These are phyloP conservation scores for Gnaphalium uliginosum DNA, from an alignment of 129 eudicot species.

Conservation along the genomic window DNA sequence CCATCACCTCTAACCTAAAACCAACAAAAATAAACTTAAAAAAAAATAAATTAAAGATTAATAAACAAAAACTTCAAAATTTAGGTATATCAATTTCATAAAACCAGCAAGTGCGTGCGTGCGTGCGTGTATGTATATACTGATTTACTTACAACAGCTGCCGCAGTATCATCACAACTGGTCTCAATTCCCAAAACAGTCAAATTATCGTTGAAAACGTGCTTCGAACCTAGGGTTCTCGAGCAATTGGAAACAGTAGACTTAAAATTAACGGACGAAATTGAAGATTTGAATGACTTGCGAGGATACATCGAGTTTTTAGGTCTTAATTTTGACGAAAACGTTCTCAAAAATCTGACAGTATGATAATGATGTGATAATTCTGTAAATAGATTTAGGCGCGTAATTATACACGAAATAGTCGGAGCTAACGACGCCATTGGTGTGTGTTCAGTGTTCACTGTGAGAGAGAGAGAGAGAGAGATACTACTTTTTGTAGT, in stretches of 20 bases:
- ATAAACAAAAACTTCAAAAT: not conserved
- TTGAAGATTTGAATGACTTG: constrained; percentile 25
- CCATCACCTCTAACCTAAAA: constrained; percentile 82
- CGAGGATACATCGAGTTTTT: constrained; percentile 7
- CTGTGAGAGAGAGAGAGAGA: not conserved
- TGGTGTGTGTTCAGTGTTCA: not conserved
- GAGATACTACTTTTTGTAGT: not conserved
- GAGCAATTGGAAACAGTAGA: constrained; percentile 27
- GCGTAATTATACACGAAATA: constrained; percentile 48
- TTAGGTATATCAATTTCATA: constrained; percentile 6
- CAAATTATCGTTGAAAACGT: constrained; percentile 38
- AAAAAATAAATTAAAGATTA: not conserved
- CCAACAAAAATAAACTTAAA: constrained; percentile 17
- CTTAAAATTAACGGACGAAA: constrained; percentile 13
- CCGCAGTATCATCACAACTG: constrained; percentile 93
- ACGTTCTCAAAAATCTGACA: constrained; percentile 25
- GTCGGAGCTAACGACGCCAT: constrained; percentile 59
- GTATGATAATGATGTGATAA: constrained; percentile 33
- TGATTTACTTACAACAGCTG: constrained; percentile 75
- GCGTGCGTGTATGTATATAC: no score
- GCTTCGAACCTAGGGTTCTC: constrained; percentile 16
- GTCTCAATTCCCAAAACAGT: constrained; percentile 89
- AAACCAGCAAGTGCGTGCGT: no score
- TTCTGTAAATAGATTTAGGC: constrained; percentile 50
- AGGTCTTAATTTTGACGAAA: constrained; percentile 24